Percentiles rank a stretch among this genome's conserved stretches.
Evolutionary conservation across 2,329 filamentous ascomycete species (phyloP).

Genomic region (Microascus cirrosus): DNA sequence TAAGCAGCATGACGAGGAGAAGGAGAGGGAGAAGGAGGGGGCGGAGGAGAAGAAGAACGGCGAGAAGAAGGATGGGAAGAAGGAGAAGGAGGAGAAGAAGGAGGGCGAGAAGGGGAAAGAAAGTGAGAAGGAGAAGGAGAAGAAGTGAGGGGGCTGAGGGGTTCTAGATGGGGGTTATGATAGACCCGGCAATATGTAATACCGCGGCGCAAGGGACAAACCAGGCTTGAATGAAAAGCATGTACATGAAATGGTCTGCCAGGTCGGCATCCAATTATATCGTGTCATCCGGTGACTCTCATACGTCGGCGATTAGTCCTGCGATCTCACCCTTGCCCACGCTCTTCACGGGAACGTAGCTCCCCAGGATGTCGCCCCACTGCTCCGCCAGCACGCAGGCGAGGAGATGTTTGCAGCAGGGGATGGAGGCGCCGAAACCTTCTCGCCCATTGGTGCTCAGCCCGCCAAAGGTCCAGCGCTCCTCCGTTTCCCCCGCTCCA

Average conservation of each 20-base stretch:
- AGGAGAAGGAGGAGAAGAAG: constrained; percentile 34
- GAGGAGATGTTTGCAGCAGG: constrained; percentile 80
- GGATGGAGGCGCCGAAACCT: constrained; percentile 23
- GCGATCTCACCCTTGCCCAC: constrained; percentile 58
- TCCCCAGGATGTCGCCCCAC: constrained; percentile 45
- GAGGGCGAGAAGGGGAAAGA: no score
- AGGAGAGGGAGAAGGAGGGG: constrained; percentile 75
- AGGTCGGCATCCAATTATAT: neutral
- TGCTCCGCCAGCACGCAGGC: constrained; percentile 67
- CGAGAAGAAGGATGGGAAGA: constrained; percentile 24
- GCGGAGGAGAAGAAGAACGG: constrained; percentile 49
- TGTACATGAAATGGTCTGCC: neutral
- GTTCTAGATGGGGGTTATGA: neutral
- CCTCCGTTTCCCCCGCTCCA: constrained; percentile 1
- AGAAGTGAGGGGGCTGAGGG: constrained; percentile 23
- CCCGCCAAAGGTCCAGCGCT: constrained; percentile 34
- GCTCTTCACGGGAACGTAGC: constrained; percentile 40
- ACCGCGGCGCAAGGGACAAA: neutral
- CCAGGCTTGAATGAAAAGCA: neutral
- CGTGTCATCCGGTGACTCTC: neutral
- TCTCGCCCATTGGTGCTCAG: constrained; percentile 23
- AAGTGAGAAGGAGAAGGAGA: constrained; percentile 29
- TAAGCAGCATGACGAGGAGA: constrained; percentile 90
- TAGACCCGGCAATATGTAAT: neutral
- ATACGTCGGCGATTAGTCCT: constrained; percentile 46